These are phyloP conservation scores for Elsinoe fawcettii DNA, from an alignment of 2,329 filamentous ascomycete species.

Conservation along the genomic window DNA sequence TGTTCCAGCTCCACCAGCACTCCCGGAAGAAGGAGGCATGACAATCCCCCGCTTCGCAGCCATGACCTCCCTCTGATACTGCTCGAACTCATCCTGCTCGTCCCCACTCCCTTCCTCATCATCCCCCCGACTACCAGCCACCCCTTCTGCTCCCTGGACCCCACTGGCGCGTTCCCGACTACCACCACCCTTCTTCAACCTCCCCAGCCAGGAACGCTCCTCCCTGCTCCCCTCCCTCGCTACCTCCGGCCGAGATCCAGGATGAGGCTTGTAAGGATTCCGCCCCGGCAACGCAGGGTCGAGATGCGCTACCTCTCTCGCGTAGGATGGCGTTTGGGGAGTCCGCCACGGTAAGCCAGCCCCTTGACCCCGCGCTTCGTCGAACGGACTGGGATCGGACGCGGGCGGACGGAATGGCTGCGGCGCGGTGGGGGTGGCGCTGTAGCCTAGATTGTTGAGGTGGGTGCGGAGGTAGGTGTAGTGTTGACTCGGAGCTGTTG, in stretches of 20 bases:
- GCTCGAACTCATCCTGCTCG: slow-evolving; percentile 8
- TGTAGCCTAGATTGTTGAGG: background rate
- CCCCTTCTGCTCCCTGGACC: background rate
- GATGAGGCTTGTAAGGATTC: too few species aligned
- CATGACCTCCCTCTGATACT: slow-evolving; percentile 6
- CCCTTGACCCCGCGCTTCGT: background rate
- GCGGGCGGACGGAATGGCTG: background rate
- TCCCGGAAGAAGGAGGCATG: background rate
- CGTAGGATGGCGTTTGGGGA: too few species aligned
- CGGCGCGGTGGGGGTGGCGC: background rate
- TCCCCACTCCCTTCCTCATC: background rate
- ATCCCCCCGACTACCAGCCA: background rate
- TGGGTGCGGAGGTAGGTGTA: slow-evolving; percentile 12
- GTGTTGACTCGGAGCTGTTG: background rate
- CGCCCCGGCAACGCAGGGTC: too few species aligned
- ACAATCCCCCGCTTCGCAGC: slow-evolving; percentile 12
- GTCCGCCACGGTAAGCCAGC: background rate
- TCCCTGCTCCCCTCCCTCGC: background rate
- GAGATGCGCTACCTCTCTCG: background rate
- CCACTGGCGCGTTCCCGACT: background rate
- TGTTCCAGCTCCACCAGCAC: background rate
- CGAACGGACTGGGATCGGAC: background rate
- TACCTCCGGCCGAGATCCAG: background rate
- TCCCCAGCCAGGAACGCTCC: background rate
- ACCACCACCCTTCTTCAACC: background rate